phyloP scores from a whole-genome alignment of 169 alveolate species.

The Sarcocystis neurona region DNA sequence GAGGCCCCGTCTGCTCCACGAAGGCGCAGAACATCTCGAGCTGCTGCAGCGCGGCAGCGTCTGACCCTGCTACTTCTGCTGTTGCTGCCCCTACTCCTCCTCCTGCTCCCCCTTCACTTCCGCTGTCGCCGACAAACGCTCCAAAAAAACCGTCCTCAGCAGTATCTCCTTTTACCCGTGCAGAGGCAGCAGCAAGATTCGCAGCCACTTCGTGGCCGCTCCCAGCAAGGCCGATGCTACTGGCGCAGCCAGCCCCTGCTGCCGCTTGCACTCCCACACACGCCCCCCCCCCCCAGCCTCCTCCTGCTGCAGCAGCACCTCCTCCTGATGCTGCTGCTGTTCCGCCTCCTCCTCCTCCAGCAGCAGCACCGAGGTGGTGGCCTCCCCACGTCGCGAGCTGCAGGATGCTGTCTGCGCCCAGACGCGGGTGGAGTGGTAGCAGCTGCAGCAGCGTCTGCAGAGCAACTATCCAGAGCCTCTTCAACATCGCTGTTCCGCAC shows the following conservation, averaged over 20 bases:
- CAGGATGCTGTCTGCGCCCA: slow-evolving; percentile 44
- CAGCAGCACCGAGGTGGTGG: slow-evolving; percentile 42
- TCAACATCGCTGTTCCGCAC: slow-evolving; percentile 39
- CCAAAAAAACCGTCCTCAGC: too few relatives aligned
- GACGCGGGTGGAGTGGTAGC: slow-evolving; percentile 54
- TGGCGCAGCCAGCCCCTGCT: too few relatives aligned
- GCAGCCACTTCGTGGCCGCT: background rate
- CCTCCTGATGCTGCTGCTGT: background rate
- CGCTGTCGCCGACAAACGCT: too few relatives aligned
- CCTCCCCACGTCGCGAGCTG: slow-evolving; percentile 62
- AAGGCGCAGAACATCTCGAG: slow-evolving; percentile 33
- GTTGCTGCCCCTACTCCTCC: slow-evolving; percentile 8
- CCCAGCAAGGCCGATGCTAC: too few relatives aligned
- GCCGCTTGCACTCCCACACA: too few relatives aligned
- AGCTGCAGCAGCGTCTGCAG: slow-evolving; percentile 19
- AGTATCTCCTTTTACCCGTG: too few relatives aligned
- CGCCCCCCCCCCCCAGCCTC: too few relatives aligned
- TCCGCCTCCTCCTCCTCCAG: background rate
- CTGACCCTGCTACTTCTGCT: slow-evolving; percentile 1
- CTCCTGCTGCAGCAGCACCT: too few relatives aligned
- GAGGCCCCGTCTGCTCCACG: slow-evolving; percentile 44
- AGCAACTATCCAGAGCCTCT: slow-evolving; percentile 29
- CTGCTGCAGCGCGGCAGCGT: slow-evolving; percentile 42
- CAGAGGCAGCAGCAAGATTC: slow-evolving; percentile 7
- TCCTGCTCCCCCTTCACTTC: too few relatives aligned